These are phyloP conservation scores for Aspergillus mulundensis DNA, from an alignment of 495 filamentous ascomycete genomes.

Conservation along the genomic window DNA sequence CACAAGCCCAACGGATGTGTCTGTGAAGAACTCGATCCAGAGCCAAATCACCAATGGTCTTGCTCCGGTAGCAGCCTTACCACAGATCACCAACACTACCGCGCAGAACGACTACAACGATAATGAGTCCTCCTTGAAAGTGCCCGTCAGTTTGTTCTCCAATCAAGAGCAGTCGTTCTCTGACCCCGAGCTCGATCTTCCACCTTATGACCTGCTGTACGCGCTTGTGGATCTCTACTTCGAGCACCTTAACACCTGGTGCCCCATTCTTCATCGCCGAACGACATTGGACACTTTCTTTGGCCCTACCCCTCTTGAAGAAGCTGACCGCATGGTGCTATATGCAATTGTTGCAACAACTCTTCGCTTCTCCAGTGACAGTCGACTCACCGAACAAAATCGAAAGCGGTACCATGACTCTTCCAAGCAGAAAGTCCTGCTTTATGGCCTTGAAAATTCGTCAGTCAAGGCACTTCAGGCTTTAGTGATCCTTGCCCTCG, in stretches of 20 bases:
- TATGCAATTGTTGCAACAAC: constrained; percentile 86
- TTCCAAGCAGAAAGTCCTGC: constrained; percentile 78
- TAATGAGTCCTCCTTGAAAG: constrained; percentile 44
- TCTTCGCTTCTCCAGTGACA: constrained; percentile 73
- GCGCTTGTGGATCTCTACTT: constrained; percentile 83
- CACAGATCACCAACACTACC: constrained; percentile 20
- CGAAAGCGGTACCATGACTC: constrained; percentile 69
- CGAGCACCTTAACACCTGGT: constrained; percentile 87
- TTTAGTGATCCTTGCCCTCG: constrained; percentile 75
- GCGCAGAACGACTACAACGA: constrained; percentile 33
- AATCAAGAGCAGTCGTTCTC: constrained; percentile 43
- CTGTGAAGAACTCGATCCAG: constrained; percentile 27
- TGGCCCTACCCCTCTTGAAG: constrained; percentile 66
- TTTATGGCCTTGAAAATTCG: constrained; percentile 82
- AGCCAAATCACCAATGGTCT: constrained; percentile 23
- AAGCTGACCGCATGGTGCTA: constrained; percentile 75
- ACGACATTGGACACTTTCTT: constrained; percentile 80
- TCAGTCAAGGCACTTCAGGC: constrained; percentile 85
- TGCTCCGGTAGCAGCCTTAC: constrained; percentile 20
- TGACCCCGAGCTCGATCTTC: constrained; percentile 68
- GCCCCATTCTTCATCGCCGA: constrained; percentile 79
- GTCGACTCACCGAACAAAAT: constrained; percentile 63
- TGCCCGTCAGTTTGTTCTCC: constrained; percentile 38
- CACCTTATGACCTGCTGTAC: constrained; percentile 80
- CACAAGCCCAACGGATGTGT: constrained; percentile 36